Conservation (phyloP, 2,329 filamentous ascomycete genomes). For the Sarocladium brachiariae region DNA sequence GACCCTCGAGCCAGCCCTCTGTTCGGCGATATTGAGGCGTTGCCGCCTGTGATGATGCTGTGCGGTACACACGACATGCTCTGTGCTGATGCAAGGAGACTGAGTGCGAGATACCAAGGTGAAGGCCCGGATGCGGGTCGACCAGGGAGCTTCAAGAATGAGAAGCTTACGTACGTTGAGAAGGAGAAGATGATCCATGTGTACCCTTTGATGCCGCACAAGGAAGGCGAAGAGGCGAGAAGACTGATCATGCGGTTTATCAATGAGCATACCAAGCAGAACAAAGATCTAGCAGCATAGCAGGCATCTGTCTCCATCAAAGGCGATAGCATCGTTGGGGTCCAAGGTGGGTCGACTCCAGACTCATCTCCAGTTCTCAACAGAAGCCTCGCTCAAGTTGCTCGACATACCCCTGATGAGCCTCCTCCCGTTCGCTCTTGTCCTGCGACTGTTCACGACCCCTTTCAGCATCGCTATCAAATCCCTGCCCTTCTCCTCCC, state of each 20-base stretch:
- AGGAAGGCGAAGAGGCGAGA: constrained; percentile 11
- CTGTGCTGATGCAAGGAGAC: constrained; percentile 11
- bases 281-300: no score
- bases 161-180: constrained; percentile 11
- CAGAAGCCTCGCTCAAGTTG: constrained; percentile 1
- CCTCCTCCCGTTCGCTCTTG: constrained; percentile 12
- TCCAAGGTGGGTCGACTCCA: neutral
- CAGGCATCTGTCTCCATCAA: no score
- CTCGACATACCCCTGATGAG: constrained; percentile 4
- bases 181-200: constrained; percentile 11
- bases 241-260: constrained; percentile 10
- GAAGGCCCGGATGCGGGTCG: neutral
- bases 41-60: constrained; percentile 11
- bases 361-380: constrained; percentile 5
- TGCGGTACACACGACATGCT: constrained; percentile 12
- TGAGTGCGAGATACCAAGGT: constrained; percentile 10
- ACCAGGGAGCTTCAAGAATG: constrained; percentile 9
- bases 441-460: neutral
- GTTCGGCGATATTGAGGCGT: constrained; percentile 8
- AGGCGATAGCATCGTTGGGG: neutral
- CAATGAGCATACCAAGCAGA: neutral
- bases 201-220: constrained; percentile 12
- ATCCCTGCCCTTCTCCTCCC: constrained; percentile 15
- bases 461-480: constrained; percentile 11
- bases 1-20: constrained; percentile 10